phyloP scores from a whole-genome alignment of 1,284 basidiomycete genomes.

The Amylostereum areolatum region DNA sequence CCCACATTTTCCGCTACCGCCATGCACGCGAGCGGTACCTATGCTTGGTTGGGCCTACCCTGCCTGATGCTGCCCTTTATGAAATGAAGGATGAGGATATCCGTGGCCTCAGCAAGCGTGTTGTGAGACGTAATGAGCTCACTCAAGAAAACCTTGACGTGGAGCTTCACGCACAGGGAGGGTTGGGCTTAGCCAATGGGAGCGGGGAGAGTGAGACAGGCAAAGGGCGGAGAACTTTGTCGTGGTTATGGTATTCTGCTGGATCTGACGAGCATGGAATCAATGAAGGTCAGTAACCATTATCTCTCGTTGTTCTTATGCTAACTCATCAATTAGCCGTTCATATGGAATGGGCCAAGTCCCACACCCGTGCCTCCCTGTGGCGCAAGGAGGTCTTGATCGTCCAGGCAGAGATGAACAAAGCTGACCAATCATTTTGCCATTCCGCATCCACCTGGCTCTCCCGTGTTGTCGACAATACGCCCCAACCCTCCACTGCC shows the following conservation, averaged over 20 bases:
- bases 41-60: constrained; percentile 2
- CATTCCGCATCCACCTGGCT: too few species aligned
- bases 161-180: background rate
- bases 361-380: background rate
- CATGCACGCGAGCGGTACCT: constrained; percentile 4
- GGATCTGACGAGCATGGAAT: background rate
- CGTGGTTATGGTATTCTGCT: constrained; percentile 4
- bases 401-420: background rate
- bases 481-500: too few species aligned
- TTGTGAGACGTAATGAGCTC: constrained; percentile 6
- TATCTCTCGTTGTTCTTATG: background rate
- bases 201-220: background rate
- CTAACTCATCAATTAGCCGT: background rate
- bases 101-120: constrained; percentile 8
- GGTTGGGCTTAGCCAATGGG: background rate
- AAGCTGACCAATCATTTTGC: too few species aligned
- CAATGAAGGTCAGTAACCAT: background rate
- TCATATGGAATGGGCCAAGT: background rate
- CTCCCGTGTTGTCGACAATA: too few species aligned
- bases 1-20: constrained; percentile 5
- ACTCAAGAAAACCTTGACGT: constrained; percentile 1
- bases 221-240: constrained; percentile 1
- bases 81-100: constrained; percentile 5
- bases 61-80: constrained; percentile 3
- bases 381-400: background rate